These are phyloP conservation scores for Fraxinus velutina DNA, from an alignment of 305 asterid species.

Conservation along the genomic window DNA sequence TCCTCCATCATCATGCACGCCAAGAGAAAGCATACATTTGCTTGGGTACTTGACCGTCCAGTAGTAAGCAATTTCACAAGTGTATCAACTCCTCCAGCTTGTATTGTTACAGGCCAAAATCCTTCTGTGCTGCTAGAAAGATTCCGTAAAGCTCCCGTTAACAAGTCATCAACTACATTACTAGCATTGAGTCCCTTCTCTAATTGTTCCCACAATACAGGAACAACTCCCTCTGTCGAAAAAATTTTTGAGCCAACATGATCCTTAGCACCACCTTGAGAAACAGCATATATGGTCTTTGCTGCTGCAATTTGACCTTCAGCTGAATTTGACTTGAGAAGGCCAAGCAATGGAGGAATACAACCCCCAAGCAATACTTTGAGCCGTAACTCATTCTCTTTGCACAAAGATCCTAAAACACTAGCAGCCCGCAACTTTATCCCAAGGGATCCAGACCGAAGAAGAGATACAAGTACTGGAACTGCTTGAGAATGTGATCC, in stretches of 20 bases:
- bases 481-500: conserved; percentile 99
- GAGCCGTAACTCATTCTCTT: conserved; percentile 88
- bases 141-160: conserved; percentile 85
- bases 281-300: conserved; percentile 89
- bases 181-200: conserved; percentile 90
- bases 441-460: conserved; percentile 78
- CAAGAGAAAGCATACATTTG: conserved; percentile 92
- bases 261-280: conserved; percentile 95
- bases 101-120: conserved; percentile 82
- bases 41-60: conserved; percentile 83
- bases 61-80: conserved; percentile 78
- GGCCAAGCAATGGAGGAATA: conserved; percentile 97
- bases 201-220: conserved; percentile 86
- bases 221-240: conserved; percentile 98
- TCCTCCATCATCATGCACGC: conserved; percentile 98
- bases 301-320: conserved; percentile 97
- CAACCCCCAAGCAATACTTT: conserved; percentile 98
- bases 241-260: conserved; percentile 95
- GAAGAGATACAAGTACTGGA: conserved; percentile 96
- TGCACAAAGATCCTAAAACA: conserved; percentile 89
- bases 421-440: conserved; percentile 91
- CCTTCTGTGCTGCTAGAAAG: conserved; percentile 96
- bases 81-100: conserved; percentile 88
- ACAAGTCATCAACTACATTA: conserved; percentile 70
- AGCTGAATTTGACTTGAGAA: conserved; percentile 84